These are phyloP conservation scores for Annulohypoxylon maeteangense DNA, from an alignment of 495 filamentous ascomycete genomes.

Conservation along the genomic window DNA sequence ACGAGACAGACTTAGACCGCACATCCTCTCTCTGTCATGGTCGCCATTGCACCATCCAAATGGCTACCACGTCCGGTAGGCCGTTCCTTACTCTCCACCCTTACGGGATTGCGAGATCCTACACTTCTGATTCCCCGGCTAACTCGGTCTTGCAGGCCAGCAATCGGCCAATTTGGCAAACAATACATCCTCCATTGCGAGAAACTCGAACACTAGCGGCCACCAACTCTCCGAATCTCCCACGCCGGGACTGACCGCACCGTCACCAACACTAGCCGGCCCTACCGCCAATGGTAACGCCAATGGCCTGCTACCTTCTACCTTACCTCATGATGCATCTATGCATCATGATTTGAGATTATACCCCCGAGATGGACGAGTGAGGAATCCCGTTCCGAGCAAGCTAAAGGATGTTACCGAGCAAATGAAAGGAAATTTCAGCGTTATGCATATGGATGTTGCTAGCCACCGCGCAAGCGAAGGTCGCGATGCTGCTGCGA, in stretches of 20 bases:
- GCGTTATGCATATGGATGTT: conserved; percentile 67
- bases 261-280: conserved; percentile 35
- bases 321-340: conserved; percentile 42
- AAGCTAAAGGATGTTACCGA: conserved; percentile 68
- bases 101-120: neutral
- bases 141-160: conserved; percentile 43
- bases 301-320: conserved; percentile 43
- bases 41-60: conserved; percentile 43
- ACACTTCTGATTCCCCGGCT: conserved; percentile 18
- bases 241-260: conserved; percentile 32
- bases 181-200: conserved; percentile 29
- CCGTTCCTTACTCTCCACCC: conserved; percentile 5
- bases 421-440: conserved; percentile 66
- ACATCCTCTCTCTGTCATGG: conserved; percentile 41
- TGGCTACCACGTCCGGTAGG: conserved; percentile 50
- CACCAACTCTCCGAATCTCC: conserved; percentile 42
- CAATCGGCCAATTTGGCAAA: conserved; percentile 48
- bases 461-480: conserved; percentile 55
- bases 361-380: conserved; percentile 60
- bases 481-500: conserved; percentile 62
- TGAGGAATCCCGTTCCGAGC: conserved; percentile 67
- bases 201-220: conserved; percentile 29
- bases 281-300: conserved; percentile 35
- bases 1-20: conserved; percentile 14
- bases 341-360: conserved; percentile 44